Evolutionary conservation across 179 eudicot species (phyloP).

Genomic region (Patellifolia procumbens): DNA sequence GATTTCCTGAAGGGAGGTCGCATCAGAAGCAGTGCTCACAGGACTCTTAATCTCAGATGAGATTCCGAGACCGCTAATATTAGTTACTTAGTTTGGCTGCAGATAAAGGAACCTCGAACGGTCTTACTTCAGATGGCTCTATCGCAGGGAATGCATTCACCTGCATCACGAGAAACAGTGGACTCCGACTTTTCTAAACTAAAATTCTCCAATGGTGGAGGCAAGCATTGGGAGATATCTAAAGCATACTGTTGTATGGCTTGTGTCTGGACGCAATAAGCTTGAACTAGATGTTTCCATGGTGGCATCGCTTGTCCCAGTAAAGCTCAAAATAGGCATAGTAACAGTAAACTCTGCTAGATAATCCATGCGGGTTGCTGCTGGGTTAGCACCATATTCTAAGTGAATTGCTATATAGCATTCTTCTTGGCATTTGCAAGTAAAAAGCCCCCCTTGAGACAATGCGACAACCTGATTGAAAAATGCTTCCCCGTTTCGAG

Average conservation of each 20-base stretch:
- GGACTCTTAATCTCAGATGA: conserved; percentile 46
- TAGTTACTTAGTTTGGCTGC: conserved; percentile 41
- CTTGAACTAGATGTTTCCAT: conserved; percentile 82
- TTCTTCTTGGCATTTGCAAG: conserved; percentile 95
- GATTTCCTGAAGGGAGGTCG: conserved; percentile 38
- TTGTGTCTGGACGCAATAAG: conserved; percentile 97
- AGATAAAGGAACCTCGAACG: conserved; percentile 48
- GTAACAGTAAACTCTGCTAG: conserved; percentile 94
- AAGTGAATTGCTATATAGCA: conserved; percentile 93
- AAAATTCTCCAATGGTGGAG: conserved; percentile 72
- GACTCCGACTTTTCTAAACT: conserved; percentile 69
- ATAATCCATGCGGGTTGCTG: conserved; percentile 87
- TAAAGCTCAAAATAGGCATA: conserved; percentile 96
- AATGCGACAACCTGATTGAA: conserved; percentile 91
- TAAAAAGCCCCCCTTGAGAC: conserved; percentile 81
- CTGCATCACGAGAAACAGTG: conserved; percentile 53
- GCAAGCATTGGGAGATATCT: conserved; percentile 86
- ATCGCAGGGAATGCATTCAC: conserved; percentile 42
- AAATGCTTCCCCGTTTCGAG: conserved; percentile 71
- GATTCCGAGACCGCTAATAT: conserved; percentile 41
- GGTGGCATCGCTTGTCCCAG: conserved; percentile 88
- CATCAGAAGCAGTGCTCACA: conserved; percentile 48
- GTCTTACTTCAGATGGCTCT: conserved; percentile 59
- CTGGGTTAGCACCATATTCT: conserved; percentile 82
- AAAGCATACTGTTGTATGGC: conserved; percentile 99